Conservation (phyloP, 805 yeast species). For the Candida piceae region DNA sequence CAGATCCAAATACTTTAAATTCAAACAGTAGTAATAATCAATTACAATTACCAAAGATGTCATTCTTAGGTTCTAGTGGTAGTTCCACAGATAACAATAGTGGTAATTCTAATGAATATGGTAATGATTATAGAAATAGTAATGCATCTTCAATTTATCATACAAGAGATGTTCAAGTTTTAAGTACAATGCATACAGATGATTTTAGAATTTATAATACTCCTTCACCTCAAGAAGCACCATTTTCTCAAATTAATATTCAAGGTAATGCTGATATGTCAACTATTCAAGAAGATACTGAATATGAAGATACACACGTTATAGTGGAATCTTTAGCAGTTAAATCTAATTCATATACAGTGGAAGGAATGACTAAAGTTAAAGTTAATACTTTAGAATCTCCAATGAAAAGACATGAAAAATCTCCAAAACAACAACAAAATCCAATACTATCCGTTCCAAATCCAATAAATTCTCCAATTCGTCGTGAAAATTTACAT, state of each 20-base stretch:
- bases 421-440: not conserved
- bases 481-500: too few relatives aligned
- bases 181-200: slow-evolving; percentile 29
- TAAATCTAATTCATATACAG: too few relatives aligned
- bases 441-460: not conserved
- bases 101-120: not conserved
- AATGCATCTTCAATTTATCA: slow-evolving; percentile 13
- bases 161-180: slow-evolving; percentile 15
- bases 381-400: slow-evolving; percentile 16
- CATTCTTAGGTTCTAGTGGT: not conserved
- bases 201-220: slow-evolving; percentile 28
- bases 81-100: too few relatives aligned
- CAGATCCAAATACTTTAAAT: slow-evolving; percentile 8
- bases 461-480: too few relatives aligned
- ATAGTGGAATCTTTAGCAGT: not conserved
- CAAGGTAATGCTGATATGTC: slow-evolving; percentile 31
- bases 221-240: not conserved
- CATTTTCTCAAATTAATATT: slow-evolving; percentile 1
- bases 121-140: slow-evolving; percentile 1
- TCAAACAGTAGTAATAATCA: not conserved
- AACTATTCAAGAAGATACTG: slow-evolving; percentile 31
- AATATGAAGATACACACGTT: slow-evolving; percentile 19
- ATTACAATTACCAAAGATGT: slow-evolving; percentile 6
- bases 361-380: slow-evolving; percentile 19
- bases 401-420: slow-evolving; percentile 8